Evolutionary conservation across 192 early-diverging fungal genomes (phyloP).

Genomic region (Mortierella antarctica): DNA sequence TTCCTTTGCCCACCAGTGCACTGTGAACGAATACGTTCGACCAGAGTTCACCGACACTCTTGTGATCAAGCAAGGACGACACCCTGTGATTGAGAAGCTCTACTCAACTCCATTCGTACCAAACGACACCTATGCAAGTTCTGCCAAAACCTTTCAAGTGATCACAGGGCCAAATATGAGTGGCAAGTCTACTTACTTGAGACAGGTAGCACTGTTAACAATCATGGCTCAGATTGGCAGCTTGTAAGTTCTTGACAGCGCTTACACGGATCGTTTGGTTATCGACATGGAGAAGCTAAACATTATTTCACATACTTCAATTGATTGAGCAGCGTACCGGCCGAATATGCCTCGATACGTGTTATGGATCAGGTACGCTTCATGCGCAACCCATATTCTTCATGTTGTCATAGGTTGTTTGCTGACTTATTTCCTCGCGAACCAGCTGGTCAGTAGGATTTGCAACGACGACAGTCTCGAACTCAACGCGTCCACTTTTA

Average conservation of each 20-base stretch:
- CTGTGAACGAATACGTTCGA: conserved; percentile 67
- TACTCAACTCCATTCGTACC: conserved; percentile 64
- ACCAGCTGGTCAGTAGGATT: conserved; percentile 78
- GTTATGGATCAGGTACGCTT: conserved; percentile 64
- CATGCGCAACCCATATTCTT: not conserved
- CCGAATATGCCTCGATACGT: conserved; percentile 80
- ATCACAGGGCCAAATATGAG: conserved; percentile 95
- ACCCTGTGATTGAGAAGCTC: conserved; percentile 77
- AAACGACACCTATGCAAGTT: conserved; percentile 75
- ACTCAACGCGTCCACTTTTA: conserved; percentile 78
- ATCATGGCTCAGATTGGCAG: conserved; percentile 91
- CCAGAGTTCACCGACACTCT: conserved; percentile 86
- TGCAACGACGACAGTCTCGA: conserved; percentile 74
- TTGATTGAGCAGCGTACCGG: conserved; percentile 71
- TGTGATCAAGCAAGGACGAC: conserved; percentile 78
- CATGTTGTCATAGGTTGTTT: not conserved
- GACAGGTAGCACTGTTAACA: conserved; percentile 78
- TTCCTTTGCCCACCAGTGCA: conserved; percentile 78
- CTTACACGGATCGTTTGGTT: not conserved
- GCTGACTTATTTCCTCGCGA: not conserved
- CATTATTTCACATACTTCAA: not conserved
- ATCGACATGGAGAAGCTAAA: not conserved
- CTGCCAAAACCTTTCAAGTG: conserved; percentile 71
- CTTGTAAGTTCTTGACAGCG: conserved; percentile 60
- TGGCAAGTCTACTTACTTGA: conserved; percentile 89